phyloP scores from a whole-genome alignment of 805 yeast species.

The Saccharomycopsis sp. region DNA sequence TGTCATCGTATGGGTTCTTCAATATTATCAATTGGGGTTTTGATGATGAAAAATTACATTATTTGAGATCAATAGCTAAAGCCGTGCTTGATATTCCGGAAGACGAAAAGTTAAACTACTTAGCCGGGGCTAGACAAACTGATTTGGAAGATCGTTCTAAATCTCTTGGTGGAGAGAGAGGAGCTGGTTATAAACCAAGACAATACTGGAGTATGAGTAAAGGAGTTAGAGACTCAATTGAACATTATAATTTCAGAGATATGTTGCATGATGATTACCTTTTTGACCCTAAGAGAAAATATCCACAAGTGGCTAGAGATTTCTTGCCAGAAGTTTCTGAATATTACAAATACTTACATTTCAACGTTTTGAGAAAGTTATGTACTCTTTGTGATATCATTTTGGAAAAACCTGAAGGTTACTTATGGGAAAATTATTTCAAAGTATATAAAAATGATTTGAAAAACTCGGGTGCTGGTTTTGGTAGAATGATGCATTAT shows the following conservation, averaged over 20 bases:
- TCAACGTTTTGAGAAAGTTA: conserved; percentile 28
- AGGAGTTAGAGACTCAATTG: conserved; percentile 29
- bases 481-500: conserved; percentile 30
- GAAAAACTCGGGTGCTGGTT: conserved; percentile 30
- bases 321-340: conserved; percentile 31
- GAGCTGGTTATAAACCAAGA: conserved; percentile 32
- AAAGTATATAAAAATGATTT: conserved; percentile 26
- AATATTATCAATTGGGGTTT: conserved; percentile 20
- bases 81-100: conserved; percentile 24
- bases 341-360: conserved; percentile 31
- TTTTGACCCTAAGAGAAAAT: conserved; percentile 20
- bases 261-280: conserved; percentile 14
- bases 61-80: conserved; percentile 23
- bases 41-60: conserved; percentile 20
- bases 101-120: conserved; percentile 22
- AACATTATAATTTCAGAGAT: conserved; percentile 30
- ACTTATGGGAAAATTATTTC: conserved; percentile 29
- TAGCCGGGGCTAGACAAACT: conserved; percentile 26
- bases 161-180: conserved; percentile 31
- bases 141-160: conserved; percentile 22
- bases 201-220: conserved; percentile 33
- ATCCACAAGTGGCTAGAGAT: conserved; percentile 31
- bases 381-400: conserved; percentile 33
- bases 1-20: conserved; percentile 35
- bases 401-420: conserved; percentile 36